Conservation (phyloP, 768 basidiomycete genomes). For the Lyophyllum decastes region DNA sequence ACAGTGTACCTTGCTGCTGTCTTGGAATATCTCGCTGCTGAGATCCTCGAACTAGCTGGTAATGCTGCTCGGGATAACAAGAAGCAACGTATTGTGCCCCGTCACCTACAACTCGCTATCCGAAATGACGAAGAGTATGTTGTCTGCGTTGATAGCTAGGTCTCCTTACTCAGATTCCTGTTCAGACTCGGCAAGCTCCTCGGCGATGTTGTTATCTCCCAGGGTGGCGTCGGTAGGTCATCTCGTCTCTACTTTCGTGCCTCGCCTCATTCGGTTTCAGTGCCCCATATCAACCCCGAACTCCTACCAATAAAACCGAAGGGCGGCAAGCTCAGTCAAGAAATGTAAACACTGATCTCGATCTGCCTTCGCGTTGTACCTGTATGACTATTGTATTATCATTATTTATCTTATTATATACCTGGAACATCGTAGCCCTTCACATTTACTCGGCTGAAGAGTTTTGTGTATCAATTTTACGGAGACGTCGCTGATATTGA, state of each 20-base stretch:
- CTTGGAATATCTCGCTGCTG: conserved; percentile 82
- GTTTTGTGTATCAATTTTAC: background rate
- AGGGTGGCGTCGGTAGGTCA: conserved; percentile 74
- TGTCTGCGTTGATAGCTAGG: conserved; percentile 8
- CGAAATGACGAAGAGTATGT: conserved; percentile 75
- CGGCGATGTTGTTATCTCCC: conserved; percentile 85
- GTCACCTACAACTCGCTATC: conserved; percentile 85
- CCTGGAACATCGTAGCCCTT: background rate
- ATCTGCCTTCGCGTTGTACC: conserved; percentile 2
- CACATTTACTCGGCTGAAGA: background rate
- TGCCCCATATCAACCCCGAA: conserved; percentile 39
- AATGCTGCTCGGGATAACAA: conserved; percentile 74
- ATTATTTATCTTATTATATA: conserved; percentile 15
- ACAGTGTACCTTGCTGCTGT: conserved; percentile 81
- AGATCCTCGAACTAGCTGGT: conserved; percentile 84
- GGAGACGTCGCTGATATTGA: too few relatives aligned
- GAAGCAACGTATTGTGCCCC: conserved; percentile 86
- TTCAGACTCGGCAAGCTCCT: conserved; percentile 75
- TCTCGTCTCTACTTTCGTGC: background rate
- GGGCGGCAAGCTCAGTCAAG: conserved; percentile 26
- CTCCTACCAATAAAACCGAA: conserved; percentile 43
- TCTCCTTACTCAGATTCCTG: conserved; percentile 1
- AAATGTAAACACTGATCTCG: conserved; percentile 18
- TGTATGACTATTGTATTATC: conserved; percentile 18
- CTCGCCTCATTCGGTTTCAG: conserved; percentile 6